Percentiles rank a stretch among this genome's conserved stretches.
phyloP scores from a whole-genome alignment of 129 eudicot species.

The Tanacetum coccineum region DNA sequence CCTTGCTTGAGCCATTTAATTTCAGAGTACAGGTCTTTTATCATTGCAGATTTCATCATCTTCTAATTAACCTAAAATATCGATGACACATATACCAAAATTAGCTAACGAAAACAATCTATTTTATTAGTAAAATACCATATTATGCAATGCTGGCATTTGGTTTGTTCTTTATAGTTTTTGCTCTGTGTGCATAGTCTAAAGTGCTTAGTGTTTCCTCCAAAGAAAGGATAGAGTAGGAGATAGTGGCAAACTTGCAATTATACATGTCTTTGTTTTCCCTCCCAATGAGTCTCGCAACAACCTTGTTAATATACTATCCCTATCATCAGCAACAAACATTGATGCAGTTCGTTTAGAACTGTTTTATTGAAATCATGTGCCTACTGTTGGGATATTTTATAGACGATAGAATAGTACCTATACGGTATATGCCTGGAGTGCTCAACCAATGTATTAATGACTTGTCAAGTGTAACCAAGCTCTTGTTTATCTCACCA shows the following conservation, averaged over 20 bases:
- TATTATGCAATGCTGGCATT: no score
- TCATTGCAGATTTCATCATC: conserved; percentile 87
- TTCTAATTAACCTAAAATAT: conserved; percentile 68
- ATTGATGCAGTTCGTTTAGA: not conserved
- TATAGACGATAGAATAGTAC: conserved; percentile 27
- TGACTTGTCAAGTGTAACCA: conserved; percentile 84
- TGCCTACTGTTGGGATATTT: not conserved
- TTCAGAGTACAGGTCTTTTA: conserved; percentile 78
- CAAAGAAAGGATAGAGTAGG: conserved; percentile 73
- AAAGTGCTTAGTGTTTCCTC: conserved; percentile 88
- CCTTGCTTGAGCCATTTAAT: conserved; percentile 90
- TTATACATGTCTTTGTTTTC: conserved; percentile 84
- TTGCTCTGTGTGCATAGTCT: no score
- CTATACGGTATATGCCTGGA: conserved; percentile 87
- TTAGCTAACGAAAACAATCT: not conserved
- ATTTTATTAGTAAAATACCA: no score
- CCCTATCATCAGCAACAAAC: conserved; percentile 28
- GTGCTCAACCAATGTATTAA: conserved; percentile 77
- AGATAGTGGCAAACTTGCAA: conserved; percentile 74
- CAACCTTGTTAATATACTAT: no score
- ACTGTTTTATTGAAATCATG: not conserved
- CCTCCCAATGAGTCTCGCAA: conserved; percentile 92
- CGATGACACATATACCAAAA: conserved; percentile 1
- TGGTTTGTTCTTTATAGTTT: no score
- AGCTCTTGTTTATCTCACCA: conserved; percentile 84